Percentiles rank a stretch among this genome's conserved stretches.
These are phyloP conservation scores for Candida bentonensis DNA, from an alignment of 805 yeast species.

Conservation along the genomic window DNA sequence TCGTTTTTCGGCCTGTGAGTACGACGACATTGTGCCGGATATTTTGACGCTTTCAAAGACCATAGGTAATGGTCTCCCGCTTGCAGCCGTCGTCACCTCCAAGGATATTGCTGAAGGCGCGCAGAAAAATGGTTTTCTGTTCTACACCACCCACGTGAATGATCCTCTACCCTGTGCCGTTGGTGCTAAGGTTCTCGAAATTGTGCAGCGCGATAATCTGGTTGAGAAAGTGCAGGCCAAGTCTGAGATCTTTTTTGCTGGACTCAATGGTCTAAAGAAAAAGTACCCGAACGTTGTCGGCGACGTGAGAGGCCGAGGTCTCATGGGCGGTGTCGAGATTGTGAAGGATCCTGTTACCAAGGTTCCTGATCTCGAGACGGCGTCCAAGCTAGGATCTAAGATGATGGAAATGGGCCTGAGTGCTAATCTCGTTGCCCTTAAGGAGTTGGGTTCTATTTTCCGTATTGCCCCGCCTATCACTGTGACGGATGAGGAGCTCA, in stretches of 20 bases:
- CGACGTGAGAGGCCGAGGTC: neutral
- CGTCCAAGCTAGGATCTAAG: neutral
- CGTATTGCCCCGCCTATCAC: slow-evolving; percentile 1
- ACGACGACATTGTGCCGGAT: neutral
- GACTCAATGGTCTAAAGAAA: neutral
- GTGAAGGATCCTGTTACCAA: neutral
- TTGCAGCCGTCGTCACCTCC: neutral
- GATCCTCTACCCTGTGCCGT: neutral
- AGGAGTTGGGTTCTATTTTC: neutral
- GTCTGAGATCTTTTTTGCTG: neutral
- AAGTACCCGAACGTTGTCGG: neutral
- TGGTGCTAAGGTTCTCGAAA: neutral
- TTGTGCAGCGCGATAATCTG: neutral
- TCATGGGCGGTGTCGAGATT: neutral
- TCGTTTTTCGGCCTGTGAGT: neutral
- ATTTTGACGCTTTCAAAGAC: neutral
- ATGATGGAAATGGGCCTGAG: neutral
- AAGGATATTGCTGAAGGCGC: neutral
- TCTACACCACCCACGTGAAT: neutral
- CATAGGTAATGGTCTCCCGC: neutral
- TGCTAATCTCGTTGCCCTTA: neutral
- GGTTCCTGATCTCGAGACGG: neutral
- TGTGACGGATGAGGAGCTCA: neutral
- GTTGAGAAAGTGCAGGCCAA: slow-evolving; percentile 1
- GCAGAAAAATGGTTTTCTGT: neutral